These are phyloP conservation scores for Heliocybe sulcata DNA, from an alignment of 1,284 basidiomycete species.

Conservation along the genomic window DNA sequence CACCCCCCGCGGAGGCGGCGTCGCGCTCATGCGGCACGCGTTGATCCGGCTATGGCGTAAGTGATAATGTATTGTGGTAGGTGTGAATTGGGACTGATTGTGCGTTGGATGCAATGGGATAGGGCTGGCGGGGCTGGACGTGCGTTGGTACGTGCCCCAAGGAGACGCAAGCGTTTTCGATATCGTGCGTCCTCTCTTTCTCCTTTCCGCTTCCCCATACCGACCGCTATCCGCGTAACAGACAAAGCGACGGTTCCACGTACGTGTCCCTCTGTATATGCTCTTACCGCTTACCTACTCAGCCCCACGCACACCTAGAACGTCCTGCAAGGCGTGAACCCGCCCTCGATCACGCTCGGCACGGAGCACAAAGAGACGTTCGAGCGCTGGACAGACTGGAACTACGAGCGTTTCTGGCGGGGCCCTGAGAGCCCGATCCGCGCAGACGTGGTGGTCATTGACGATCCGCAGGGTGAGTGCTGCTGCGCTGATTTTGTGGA, in stretches of 20 bases:
- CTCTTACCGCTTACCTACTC: background rate
- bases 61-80: background rate
- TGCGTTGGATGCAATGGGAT: background rate
- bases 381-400: slow-evolving; percentile 4
- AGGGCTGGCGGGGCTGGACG: slow-evolving; percentile 5
- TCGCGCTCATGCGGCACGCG: slow-evolving; percentile 5
- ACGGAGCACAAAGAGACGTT: background rate
- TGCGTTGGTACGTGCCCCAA: slow-evolving; percentile 5
- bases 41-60: slow-evolving; percentile 4
- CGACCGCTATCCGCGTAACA: background rate
- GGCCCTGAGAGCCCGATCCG: background rate
- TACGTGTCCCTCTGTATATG: background rate
- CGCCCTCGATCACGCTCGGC: background rate
- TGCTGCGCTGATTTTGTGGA: background rate
- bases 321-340: slow-evolving; percentile 4
- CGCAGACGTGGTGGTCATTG: slow-evolving; percentile 3
- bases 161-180: slow-evolving; percentile 2
- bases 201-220: background rate
- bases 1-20: slow-evolving; percentile 3
- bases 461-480: slow-evolving; percentile 4
- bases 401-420: slow-evolving; percentile 3
- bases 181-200: background rate
- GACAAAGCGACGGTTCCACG: slow-evolving; percentile 5
- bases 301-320: background rate
- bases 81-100: too few species aligned